These are phyloP conservation scores for Platanthera zijinensis DNA, from an alignment of 106 monocot genomes.

Conservation along the genomic window DNA sequence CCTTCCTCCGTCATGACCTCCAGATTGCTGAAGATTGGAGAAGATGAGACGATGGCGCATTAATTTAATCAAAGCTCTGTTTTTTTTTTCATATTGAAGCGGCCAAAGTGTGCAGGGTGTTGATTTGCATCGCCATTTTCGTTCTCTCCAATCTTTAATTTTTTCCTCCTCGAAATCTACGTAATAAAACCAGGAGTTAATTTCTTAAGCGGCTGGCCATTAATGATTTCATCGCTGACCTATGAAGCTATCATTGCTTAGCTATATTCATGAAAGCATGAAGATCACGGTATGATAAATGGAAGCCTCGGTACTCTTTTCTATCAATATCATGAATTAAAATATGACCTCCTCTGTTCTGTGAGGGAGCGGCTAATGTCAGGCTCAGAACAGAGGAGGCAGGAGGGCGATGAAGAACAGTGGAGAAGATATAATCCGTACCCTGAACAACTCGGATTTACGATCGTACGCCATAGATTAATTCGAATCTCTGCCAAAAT, in stretches of 20 bases:
- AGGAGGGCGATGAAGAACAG: too few relatives aligned
- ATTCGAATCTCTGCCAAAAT: slow-evolving; percentile 13
- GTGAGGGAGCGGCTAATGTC: background rate
- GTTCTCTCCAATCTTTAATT: background rate
- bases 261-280: background rate
- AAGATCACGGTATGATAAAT: too few relatives aligned
- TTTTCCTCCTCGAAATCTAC: background rate
- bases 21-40: background rate
- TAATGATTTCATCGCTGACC: background rate
- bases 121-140: background rate
- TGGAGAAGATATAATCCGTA: slow-evolving; percentile 1
- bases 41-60: background rate
- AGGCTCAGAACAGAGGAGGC: background rate
- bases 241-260: background rate
- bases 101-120: background rate
- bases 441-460: background rate
- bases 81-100: too few relatives aligned
- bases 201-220: slow-evolving; percentile 1
- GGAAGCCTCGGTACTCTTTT: background rate
- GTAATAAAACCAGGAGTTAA: background rate
- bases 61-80: background rate
- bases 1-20: slow-evolving; percentile 7
- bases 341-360: background rate
- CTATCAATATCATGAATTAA: background rate
- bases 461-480: background rate